Evolutionary conservation across 2,329 filamentous ascomycete genomes (phyloP), one percentile per base, ranked within the genome.

Genomic region (Cytospora schulzeri): DNA sequence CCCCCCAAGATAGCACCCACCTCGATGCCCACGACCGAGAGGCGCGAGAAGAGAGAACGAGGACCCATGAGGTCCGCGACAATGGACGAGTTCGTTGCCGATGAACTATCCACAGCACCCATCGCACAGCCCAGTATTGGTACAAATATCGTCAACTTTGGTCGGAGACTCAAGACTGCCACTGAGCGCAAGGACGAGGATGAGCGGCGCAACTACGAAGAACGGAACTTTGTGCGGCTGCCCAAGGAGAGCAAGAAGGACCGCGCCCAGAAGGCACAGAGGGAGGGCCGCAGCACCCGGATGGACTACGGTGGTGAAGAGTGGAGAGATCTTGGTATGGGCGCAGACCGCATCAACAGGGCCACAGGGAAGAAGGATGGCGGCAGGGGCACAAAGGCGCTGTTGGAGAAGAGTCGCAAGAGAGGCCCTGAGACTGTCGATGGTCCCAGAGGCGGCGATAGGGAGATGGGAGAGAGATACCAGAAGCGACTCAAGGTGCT

Each of bases 161-260:
- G 95, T 38, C 87, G 94, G 68, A 87, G 87, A 74, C 87, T 88
- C 72, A 95, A 93, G 82, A 91, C 91, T 6, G 85, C 88, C 17
- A 83, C 87, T 38, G 90, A 97, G 74, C 86, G 91, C 63, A 87
- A 87, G 68, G 86, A 87, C 50, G 93, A 98, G 75, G 85, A 85
- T 1, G 93, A 97, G 78, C 83, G 91, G 62, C 85, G 85, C 65
- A 86, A 91, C 56, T 99, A 97, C 78, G 95, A 99, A 80, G 95
- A 99, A 79, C 85, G 83, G 70, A 96, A 99, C 79, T 94, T 97
- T 73, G 87, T 92, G 19, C 91, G 95, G 70, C 80, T 99, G 71
- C 93, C 94, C 15, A 89, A 88, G 71, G 86, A 91, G 76, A 91
- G 88, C 78, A 98, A 97, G 83, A 97, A 96, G 79, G 93, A 97